phyloP scores from a whole-genome alignment of 768 basidiomycete species.

The Suillus occidentalis region DNA sequence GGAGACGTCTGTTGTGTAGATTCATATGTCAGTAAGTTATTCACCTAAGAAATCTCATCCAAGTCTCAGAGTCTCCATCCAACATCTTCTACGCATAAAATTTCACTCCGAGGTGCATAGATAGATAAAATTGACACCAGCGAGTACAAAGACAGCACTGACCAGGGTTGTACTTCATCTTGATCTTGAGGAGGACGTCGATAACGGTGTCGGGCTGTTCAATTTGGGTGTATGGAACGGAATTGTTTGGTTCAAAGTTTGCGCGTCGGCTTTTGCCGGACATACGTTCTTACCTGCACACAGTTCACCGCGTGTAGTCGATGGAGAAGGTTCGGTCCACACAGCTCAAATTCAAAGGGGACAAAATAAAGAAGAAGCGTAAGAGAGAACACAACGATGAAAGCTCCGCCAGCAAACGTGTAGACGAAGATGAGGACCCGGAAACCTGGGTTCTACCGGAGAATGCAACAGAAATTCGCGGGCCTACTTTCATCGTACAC shows the following conservation, averaged over 20 bases:
- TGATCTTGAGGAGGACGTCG: conserved; percentile 65
- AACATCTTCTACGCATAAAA: conserved; percentile 41
- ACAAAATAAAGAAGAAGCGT: conserved; percentile 81
- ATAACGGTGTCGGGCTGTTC: conserved; percentile 45
- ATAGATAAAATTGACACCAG: conserved; percentile 17
- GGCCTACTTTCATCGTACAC: conserved; percentile 84
- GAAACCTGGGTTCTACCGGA: conserved; percentile 83
- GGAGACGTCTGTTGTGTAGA: conserved; percentile 64
- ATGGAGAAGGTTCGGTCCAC: conserved; percentile 59
- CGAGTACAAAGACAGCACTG: conserved; percentile 39
- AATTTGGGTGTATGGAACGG: conserved; percentile 17
- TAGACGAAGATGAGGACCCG: conserved; percentile 61
- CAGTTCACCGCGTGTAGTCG: conserved; percentile 20
- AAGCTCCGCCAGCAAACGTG: conserved; percentile 43
- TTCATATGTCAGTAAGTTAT: conserved; percentile 33
- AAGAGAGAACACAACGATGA: conserved; percentile 53
- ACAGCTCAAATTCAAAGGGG: conserved; percentile 88
- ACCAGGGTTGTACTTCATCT: conserved; percentile 86
- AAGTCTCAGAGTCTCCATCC: conserved; percentile 47
- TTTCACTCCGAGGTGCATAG: conserved; percentile 26
- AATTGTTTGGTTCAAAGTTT: conserved; percentile 40
- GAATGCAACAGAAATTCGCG: conserved; percentile 70
- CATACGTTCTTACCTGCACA: background rate
- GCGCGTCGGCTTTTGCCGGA: conserved; percentile 26
- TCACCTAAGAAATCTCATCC: conserved; percentile 41